These are phyloP conservation scores for Trypanosoma mega DNA, from an alignment of 208 protist genomes.

Conservation along the genomic window DNA sequence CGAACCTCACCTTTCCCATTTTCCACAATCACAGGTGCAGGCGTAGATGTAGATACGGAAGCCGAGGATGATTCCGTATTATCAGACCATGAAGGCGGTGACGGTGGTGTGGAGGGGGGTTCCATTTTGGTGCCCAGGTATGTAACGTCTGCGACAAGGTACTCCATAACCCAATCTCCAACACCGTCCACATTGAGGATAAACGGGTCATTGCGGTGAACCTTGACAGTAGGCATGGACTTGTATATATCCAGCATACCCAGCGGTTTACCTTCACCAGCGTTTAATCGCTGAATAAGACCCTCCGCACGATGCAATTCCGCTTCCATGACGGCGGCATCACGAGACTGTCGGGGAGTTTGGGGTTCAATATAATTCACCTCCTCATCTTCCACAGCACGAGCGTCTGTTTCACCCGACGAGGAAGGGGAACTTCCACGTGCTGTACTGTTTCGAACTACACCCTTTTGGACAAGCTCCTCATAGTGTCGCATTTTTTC, in stretches of 20 bases:
- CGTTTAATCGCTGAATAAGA: conserved; percentile 57
- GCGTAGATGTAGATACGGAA: too few relatives aligned
- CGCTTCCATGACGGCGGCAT: conserved; percentile 42
- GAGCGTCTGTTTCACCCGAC: not conserved
- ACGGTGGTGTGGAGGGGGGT: too few relatives aligned
- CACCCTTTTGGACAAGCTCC: conserved; percentile 20
- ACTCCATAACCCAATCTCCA: conserved; percentile 67
- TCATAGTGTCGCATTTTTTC: conserved; percentile 62
- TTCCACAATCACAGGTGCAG: too few relatives aligned
- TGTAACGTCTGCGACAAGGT: conserved; percentile 35
- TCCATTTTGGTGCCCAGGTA: conserved; percentile 33
- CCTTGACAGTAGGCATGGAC: conserved; percentile 21
- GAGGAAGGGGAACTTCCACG: not conserved
- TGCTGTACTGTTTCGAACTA: not conserved
- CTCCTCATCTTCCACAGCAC: conserved; percentile 8
- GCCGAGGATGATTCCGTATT: too few relatives aligned
- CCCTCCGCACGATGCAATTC: conserved; percentile 59
- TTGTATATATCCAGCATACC: conserved; percentile 20
- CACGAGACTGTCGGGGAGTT: conserved; percentile 14
- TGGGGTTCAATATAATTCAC: conserved; percentile 1
- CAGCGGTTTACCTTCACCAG: conserved; percentile 30
- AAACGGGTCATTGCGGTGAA: conserved; percentile 42
- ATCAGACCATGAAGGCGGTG: too few relatives aligned
- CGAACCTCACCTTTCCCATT: conserved; percentile 2
- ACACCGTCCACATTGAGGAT: conserved; percentile 73